These are phyloP conservation scores for Solanum piurae DNA, from an alignment of 257 asterid species.

Conservation along the genomic window DNA sequence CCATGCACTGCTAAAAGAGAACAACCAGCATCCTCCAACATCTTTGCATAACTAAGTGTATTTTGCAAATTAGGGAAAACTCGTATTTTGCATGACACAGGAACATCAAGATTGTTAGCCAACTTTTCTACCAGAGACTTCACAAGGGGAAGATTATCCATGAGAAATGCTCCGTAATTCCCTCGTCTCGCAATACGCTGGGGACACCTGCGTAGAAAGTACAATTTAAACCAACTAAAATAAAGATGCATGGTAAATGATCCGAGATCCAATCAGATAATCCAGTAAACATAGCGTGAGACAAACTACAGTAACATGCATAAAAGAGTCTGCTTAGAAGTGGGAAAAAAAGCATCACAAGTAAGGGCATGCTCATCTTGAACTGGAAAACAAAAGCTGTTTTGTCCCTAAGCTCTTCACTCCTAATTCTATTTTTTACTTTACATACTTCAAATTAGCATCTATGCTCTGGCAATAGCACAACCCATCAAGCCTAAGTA, in stretches of 20 bases:
- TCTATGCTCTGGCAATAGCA: not conserved
- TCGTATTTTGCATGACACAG: constrained; percentile 89
- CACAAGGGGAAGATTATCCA: constrained; percentile 92
- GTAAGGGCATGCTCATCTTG: not conserved
- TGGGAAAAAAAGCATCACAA: not conserved
- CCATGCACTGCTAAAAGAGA: constrained; percentile 91
- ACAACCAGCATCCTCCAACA: constrained; percentile 96
- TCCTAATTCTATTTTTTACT: not conserved
- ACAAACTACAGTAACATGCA: not conserved
- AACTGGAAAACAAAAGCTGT: not conserved
- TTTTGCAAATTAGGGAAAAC: constrained; percentile 68
- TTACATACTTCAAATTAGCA: not conserved
- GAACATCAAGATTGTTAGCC: constrained; percentile 57
- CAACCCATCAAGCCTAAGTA: not conserved
- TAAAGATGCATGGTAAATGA: not conserved
- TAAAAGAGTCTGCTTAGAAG: not conserved
- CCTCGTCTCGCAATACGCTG: constrained; percentile 92
- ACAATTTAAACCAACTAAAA: not conserved
- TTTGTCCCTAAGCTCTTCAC: not conserved
- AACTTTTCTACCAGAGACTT: constrained; percentile 79
- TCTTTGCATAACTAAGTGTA: constrained; percentile 73
- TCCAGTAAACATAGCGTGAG: not conserved
- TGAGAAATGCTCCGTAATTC: constrained; percentile 90
- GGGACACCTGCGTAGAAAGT: constrained; percentile 51
- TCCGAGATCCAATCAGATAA: not conserved